Percentiles rank a stretch among this genome's conserved stretches.
phyloP scores from a whole-genome alignment of 1,139 yeast species.

The Sugiyamaella xylanicola region DNA sequence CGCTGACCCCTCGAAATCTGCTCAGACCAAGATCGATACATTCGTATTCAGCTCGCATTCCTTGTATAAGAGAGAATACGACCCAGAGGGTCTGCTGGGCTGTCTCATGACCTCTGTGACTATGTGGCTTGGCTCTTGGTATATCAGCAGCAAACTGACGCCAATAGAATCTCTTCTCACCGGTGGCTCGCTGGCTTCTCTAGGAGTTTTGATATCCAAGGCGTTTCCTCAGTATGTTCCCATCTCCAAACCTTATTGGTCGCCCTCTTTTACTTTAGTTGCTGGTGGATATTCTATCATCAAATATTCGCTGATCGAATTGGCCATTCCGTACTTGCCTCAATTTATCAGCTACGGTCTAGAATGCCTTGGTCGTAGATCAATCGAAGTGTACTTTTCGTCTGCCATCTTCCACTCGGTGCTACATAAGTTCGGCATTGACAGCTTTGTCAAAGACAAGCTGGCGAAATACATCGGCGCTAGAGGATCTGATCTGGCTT shows the following conservation, averaged over 20 bases:
- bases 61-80: slow-evolving; percentile 37
- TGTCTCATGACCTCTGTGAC: slow-evolving; percentile 41
- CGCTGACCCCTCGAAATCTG: slow-evolving; percentile 35
- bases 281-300: slow-evolving; percentile 40
- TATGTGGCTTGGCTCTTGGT: slow-evolving; percentile 42
- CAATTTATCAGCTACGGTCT: slow-evolving; percentile 27
- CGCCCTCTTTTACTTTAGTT: slow-evolving; percentile 41
- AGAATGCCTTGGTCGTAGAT: slow-evolving; percentile 36
- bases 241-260: slow-evolving; percentile 44
- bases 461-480: slow-evolving; percentile 27
- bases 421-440: slow-evolving; percentile 23
- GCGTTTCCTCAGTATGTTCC: slow-evolving; percentile 40
- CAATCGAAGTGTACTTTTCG: slow-evolving; percentile 39
- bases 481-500: slow-evolving; percentile 30
- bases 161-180: slow-evolving; percentile 32
- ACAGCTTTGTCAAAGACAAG: slow-evolving; percentile 22
- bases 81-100: slow-evolving; percentile 46
- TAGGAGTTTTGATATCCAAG: slow-evolving; percentile 36
- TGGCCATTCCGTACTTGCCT: slow-evolving; percentile 37
- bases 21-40: slow-evolving; percentile 41
- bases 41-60: slow-evolving; percentile 31
- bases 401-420: slow-evolving; percentile 31
- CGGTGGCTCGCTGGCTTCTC: slow-evolving; percentile 36
- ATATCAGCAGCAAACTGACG: slow-evolving; percentile 30
- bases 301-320: slow-evolving; percentile 34